Conservation (phyloP, 2,329 filamentous ascomycete genomes). For the Alternaria dauci region DNA sequence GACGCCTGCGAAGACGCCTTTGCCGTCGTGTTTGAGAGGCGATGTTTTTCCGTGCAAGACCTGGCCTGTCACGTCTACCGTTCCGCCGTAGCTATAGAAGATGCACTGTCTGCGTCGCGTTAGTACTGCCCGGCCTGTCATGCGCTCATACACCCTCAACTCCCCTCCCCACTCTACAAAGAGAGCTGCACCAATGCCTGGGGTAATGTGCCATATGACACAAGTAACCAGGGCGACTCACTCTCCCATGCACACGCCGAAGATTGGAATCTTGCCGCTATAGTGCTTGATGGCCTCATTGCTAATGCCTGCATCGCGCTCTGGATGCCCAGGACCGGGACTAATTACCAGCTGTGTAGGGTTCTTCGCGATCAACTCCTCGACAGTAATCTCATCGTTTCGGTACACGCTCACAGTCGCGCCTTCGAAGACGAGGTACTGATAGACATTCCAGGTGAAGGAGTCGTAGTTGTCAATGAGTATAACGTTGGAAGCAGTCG, state of each 20-base stretch:
- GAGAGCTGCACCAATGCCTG: too few species aligned
- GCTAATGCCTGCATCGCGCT: conserved; percentile 90
- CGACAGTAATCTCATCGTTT: conserved; percentile 88
- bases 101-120: conserved; percentile 78
- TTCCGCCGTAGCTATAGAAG: conserved; percentile 89
- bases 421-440: conserved; percentile 96
- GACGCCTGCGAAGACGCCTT: conserved; percentile 89
- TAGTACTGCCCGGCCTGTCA: conserved; percentile 1
- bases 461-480: conserved; percentile 99
- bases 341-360: conserved; percentile 95
- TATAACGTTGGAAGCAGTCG: conserved; percentile 87
- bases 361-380: conserved; percentile 81
- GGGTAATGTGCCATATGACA: too few species aligned
- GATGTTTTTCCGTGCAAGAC: conserved; percentile 98
- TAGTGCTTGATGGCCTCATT: conserved; percentile 91
- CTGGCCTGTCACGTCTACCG: conserved; percentile 91
- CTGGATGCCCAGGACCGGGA: conserved; percentile 91
- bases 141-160: background rate
- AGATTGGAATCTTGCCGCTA: conserved; percentile 89
- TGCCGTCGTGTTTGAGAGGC: conserved; percentile 83
- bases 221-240: conserved; percentile 55
- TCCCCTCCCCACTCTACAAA: too few species aligned
- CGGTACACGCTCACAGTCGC: conserved; percentile 88
- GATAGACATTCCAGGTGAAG: conserved; percentile 99
- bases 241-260: conserved; percentile 99